A percentile compares a stretch with the other conserved stretches of the same genome.
phyloP scores from a whole-genome alignment of 192 early-diverging fungal genomes.

The Dissophora globulifera region DNA sequence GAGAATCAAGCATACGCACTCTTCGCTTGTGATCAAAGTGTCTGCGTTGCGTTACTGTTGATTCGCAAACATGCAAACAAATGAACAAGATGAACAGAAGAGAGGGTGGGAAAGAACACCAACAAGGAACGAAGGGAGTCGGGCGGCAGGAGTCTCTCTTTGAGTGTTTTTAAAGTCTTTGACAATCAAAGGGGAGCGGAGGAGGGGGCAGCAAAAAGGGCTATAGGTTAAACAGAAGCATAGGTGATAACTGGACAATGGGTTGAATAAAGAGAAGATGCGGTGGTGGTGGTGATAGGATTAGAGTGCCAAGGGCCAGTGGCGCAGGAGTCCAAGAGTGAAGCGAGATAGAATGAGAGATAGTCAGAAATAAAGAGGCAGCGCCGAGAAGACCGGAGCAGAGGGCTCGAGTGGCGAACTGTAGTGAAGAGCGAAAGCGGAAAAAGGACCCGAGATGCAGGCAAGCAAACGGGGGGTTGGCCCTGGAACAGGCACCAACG shows the following conservation, averaged over 20 bases:
- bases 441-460: slow-evolving; percentile 42
- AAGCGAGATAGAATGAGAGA: slow-evolving; percentile 1
- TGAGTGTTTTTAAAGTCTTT: not conserved
- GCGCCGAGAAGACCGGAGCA: slow-evolving; percentile 30
- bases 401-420: slow-evolving; percentile 36
- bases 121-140: slow-evolving; percentile 11
- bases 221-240: slow-evolving; percentile 38
- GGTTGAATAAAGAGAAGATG: not conserved
- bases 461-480: slow-evolving; percentile 47
- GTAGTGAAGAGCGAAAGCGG: not conserved
- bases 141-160: not conserved
- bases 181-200: not conserved
- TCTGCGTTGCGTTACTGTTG: too few relatives aligned
- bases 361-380: slow-evolving; percentile 1
- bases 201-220: slow-evolving; percentile 16
- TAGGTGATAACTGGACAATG: slow-evolving; percentile 10
- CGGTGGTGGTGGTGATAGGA: not conserved
- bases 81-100: not conserved
- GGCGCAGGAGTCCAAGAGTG: too few relatives aligned
- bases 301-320: not conserved
- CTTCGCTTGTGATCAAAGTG: slow-evolving; percentile 14
- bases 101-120: not conserved
- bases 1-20: too few relatives aligned
- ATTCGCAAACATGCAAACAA: slow-evolving; percentile 15
- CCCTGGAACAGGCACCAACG: slow-evolving; percentile 51